Percentiles rank a stretch among this genome's conserved stretches.
Evolutionary conservation across 441 rosid species (phyloP).

Genomic region (Breynia disticha): DNA sequence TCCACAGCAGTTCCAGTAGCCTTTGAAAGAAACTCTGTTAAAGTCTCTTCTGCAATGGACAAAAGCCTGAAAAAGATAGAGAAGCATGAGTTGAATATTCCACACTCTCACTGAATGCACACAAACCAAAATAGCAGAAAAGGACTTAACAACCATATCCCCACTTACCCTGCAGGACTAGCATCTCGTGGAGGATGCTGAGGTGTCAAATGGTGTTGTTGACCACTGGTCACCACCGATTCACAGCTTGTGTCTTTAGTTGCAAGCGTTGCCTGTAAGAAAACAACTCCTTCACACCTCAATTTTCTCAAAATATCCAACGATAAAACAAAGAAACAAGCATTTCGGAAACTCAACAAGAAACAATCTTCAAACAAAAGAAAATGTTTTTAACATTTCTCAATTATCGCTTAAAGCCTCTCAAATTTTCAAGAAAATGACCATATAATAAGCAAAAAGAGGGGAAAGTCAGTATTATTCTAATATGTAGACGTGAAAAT

Average conservation of each 20-base stretch:
- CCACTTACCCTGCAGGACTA: slow-evolving; percentile 99
- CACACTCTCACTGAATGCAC: slow-evolving; percentile 1
- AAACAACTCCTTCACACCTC: slow-evolving; percentile 15
- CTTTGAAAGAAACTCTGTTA: slow-evolving; percentile 99
- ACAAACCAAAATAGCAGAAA: slow-evolving; percentile 24
- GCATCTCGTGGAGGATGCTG: slow-evolving; percentile 98
- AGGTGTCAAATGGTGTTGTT: slow-evolving; percentile 87
- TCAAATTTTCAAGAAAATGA: no score
- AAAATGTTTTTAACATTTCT: no score
- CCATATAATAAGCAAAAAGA: no score
- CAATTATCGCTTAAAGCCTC: no score
- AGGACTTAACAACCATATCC: slow-evolving; percentile 33
- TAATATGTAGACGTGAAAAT: neutral
- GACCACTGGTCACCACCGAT: slow-evolving; percentile 94
- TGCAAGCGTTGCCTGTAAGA: slow-evolving; percentile 73
- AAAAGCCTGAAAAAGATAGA: slow-evolving; percentile 63
- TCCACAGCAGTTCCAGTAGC: slow-evolving; percentile 99
- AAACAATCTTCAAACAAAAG: neutral
- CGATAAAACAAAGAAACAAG: neutral
- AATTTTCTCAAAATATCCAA: slow-evolving; percentile 8
- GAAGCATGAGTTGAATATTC: slow-evolving; percentile 18
- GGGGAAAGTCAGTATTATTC: no score
- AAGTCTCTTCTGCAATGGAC: slow-evolving; percentile 99
- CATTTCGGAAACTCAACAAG: no score
- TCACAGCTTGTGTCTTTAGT: slow-evolving; percentile 97